Evolutionary conservation across 2,329 filamentous ascomycete species (phyloP), one percentile per base, ranked within the genome.

Genomic region (Calonectria naviculata): DNA sequence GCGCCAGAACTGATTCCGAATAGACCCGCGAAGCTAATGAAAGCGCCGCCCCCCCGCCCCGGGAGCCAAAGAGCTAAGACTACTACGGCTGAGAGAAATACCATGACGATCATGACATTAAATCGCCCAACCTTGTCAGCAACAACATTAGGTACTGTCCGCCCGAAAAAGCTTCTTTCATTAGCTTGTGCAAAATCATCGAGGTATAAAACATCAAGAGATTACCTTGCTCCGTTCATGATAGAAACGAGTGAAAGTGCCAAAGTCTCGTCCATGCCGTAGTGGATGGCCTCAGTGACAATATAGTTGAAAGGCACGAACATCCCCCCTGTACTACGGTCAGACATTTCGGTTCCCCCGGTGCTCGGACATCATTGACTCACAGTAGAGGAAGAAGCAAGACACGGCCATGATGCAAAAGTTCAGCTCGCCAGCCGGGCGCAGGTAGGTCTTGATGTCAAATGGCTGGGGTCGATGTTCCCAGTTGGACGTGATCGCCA

Each of bases 271-370:
- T 68, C 64, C 71, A 75, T 76, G 5, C 72, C 70, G 52, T 74
- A 65, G 42, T 70, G 62, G 9, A 71, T 74, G 3, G 72, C 73
- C 21, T 74, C 71, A 6, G 72, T 73, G 24, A 73, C 72, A 61
- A 76, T 74, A 56, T 71, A 73, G 46, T 74, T 74, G 58, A 75
- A 67, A 21, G 68, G 72, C 15, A 72, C 69, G 65, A 76, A 75
- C 62, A 76, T 64, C 24, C 67, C 70, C 73, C 70, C 69, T 75
- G 41, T 31, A 13, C 54, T 42, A 19, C 19, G 31, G 56, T 73
- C 34, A 71, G 69, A 24, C 46, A 62, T 44, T 62, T 42, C 47
- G n/a, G 41, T 31, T 60, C 24, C 44, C 19, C 36, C 13, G 12
- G 29, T 29, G 19, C 28, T 21, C 17, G 36, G 31, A 21, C 34